These are phyloP conservation scores for Trifolium subterraneum DNA, from an alignment of 306 rosid genomes.

Conservation along the genomic window DNA sequence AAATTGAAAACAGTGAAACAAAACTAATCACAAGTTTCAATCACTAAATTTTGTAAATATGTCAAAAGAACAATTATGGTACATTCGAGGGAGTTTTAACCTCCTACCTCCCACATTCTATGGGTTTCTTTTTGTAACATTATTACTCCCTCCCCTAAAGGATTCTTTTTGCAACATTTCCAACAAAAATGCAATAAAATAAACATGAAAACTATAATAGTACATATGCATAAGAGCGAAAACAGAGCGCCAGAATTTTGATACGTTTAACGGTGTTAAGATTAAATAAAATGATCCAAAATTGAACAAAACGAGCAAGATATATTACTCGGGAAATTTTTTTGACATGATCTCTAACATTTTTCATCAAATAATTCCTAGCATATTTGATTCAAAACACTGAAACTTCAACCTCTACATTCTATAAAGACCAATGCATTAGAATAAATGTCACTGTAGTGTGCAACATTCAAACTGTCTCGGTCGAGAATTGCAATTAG, in stretches of 20 bases:
- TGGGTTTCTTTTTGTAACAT: too few species aligned
- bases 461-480: neutral
- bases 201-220: neutral
- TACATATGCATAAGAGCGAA: too few species aligned
- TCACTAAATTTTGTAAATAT: neutral
- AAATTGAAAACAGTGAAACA: neutral
- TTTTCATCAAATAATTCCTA: constrained; percentile 20
- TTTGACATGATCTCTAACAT: neutral
- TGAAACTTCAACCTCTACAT: constrained; percentile 7
- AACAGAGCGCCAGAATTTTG: neutral
- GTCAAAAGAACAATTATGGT: neutral
- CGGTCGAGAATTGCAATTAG: neutral
- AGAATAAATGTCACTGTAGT: neutral
- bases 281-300: constrained; percentile 14
- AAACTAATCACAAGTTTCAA: neutral
- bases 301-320: constrained; percentile 2
- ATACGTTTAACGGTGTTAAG: neutral
- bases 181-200: neutral
- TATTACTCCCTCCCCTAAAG: too few species aligned
- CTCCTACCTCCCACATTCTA: too few species aligned
- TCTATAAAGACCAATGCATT: neutral
- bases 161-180: too few species aligned
- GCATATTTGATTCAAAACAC: constrained; percentile 28
- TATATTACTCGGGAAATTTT: neutral
- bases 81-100: too few species aligned